phyloP scores from a whole-genome alignment of 129 eudicot genomes.

The Helianthus tuberosus region DNA sequence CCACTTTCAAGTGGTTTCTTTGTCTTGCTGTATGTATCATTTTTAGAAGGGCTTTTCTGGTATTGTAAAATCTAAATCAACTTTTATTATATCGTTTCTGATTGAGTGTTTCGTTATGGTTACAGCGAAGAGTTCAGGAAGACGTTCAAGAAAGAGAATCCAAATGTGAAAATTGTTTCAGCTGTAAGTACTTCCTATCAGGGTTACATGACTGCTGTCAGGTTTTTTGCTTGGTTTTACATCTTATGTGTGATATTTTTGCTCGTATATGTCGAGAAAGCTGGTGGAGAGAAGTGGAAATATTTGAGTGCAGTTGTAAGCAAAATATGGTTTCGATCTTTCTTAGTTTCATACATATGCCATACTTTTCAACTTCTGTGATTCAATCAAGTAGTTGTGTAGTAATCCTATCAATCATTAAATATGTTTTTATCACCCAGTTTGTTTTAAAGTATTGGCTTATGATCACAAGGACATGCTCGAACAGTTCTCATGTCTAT shows the following conservation, averaged over 20 bases:
- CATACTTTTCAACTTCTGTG: too few relatives aligned
- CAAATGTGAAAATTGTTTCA: slow-evolving; percentile 79
- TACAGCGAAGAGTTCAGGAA: too few relatives aligned
- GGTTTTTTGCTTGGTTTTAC: not conserved
- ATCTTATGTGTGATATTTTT: slow-evolving; percentile 7
- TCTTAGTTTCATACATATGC: too few relatives aligned
- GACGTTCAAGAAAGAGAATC: slow-evolving; percentile 83
- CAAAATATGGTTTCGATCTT: too few relatives aligned
- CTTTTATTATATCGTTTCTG: slow-evolving; percentile 2
- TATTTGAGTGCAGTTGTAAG: too few relatives aligned
- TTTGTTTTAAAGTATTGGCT: too few relatives aligned
- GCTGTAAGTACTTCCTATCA: slow-evolving; percentile 51
- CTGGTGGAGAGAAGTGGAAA: too few relatives aligned
- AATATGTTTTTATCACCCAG: too few relatives aligned
- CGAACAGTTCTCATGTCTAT: too few relatives aligned
- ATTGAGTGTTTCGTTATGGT: slow-evolving; percentile 11
- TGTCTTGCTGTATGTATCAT: slow-evolving; percentile 78
- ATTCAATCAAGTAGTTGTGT: too few relatives aligned
- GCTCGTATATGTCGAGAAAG: slow-evolving; percentile 82
- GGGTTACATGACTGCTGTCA: not conserved
- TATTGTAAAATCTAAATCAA: not conserved
- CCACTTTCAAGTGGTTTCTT: slow-evolving; percentile 97
- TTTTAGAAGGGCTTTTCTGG: not conserved
- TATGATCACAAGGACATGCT: too few relatives aligned
- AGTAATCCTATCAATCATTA: too few relatives aligned